Evolutionary conservation across 306 rosid species (phyloP).

Genomic region (Lotus japonicus): DNA sequence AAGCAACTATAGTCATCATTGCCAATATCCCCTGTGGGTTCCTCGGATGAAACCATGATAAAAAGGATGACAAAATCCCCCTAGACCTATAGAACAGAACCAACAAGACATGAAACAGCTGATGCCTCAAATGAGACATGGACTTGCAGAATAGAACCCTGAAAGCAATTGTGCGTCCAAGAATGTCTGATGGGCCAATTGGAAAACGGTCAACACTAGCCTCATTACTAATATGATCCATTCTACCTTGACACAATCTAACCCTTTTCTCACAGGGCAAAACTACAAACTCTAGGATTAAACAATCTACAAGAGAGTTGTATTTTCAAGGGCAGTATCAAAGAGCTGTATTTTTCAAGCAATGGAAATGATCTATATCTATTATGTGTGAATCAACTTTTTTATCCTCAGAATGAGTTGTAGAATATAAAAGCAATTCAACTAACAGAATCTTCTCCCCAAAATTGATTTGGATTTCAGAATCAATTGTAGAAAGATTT

Average conservation of each 20-base stretch:
- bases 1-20: conserved; percentile 78
- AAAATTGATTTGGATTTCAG: too few species aligned
- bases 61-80: conserved; percentile 40
- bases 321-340: too few species aligned
- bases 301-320: conserved; percentile 4
- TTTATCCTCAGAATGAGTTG: too few species aligned
- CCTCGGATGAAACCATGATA: conserved; percentile 78
- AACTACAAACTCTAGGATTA: not conserved
- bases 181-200: conserved; percentile 79
- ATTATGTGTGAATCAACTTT: too few species aligned
- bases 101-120: conserved; percentile 38
- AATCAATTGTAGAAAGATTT: too few species aligned
- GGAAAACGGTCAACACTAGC: conserved; percentile 76
- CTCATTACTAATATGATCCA: conserved; percentile 86
- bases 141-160: conserved; percentile 81
- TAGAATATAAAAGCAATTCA: too few species aligned
- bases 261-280: conserved; percentile 3
- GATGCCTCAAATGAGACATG: conserved; percentile 59
- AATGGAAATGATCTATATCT: too few species aligned
- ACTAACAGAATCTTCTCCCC: too few species aligned
- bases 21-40: conserved; percentile 92
- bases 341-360: not conserved
- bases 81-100: conserved; percentile 40
- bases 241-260: conserved; percentile 21
- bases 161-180: conserved; percentile 79